Conservation (phyloP, 1,284 basidiomycete genomes). For the Kwoniella shivajii region DNA sequence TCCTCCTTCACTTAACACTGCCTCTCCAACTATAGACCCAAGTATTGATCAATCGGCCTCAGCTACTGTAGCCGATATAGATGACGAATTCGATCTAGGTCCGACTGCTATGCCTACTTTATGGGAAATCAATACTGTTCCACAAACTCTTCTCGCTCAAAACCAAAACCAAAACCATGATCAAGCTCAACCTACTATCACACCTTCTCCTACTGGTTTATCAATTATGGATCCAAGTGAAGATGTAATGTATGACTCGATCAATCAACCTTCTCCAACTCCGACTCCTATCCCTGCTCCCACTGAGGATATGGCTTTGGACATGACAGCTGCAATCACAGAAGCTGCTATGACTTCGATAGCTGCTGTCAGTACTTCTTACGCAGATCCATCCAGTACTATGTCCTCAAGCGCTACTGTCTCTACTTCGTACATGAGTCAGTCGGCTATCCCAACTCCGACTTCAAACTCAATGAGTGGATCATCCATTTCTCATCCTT, state of each 20-base stretch:
- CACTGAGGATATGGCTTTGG: neutral
- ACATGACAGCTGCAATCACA: constrained; percentile 1
- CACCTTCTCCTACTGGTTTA: neutral
- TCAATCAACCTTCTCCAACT: neutral
- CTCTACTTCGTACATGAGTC: too few relatives aligned
- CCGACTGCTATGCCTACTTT: neutral
- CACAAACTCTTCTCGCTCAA: neutral
- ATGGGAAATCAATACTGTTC: constrained; percentile 9
- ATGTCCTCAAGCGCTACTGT: neutral
- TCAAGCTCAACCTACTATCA: neutral
- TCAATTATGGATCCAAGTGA: neutral
- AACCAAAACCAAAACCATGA: constrained; percentile 1
- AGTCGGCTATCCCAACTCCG: too few relatives aligned
- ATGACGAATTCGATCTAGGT: neutral
- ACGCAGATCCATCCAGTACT: neutral
- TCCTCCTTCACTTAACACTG: constrained; percentile 1
- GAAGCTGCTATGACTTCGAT: constrained; percentile 4
- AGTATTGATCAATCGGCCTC: neutral
- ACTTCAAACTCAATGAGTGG: neutral
- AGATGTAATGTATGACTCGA: too few relatives aligned
- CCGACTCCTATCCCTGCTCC: neutral
- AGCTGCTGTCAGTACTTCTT: neutral
- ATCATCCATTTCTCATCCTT: too few relatives aligned
- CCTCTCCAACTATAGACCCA: neutral
- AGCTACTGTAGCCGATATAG: neutral